phyloP scores from a whole-genome alignment of 257 asterid genomes.

The Penstemon davidsonii region DNA sequence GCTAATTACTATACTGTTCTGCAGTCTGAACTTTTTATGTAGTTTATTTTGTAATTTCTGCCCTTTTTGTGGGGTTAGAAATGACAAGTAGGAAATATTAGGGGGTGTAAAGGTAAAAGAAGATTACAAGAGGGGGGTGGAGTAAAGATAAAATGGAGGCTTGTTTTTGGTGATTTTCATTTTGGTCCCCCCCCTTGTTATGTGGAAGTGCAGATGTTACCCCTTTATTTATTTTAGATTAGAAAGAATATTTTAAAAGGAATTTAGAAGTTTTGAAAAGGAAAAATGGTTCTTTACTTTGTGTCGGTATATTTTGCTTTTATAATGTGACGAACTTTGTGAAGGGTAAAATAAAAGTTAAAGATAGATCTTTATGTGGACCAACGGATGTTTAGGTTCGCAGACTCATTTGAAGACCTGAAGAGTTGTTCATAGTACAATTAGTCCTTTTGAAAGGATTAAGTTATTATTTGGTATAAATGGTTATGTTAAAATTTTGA shows the following conservation, averaged over 20 bases:
- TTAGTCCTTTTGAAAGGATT: too few relatives aligned
- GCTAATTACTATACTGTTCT: constrained; percentile 53
- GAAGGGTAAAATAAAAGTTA: too few relatives aligned
- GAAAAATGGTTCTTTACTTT: neutral
- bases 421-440: too few relatives aligned
- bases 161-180: constrained; percentile 30
- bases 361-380: too few relatives aligned
- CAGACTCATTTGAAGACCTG: too few relatives aligned
- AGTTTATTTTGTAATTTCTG: constrained; percentile 11
- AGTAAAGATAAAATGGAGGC: constrained; percentile 22
- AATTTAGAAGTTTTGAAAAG: constrained; percentile 17
- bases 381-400: too few relatives aligned
- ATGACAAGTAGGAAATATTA: constrained; percentile 26
- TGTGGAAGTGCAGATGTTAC: constrained; percentile 27
- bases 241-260: constrained; percentile 10
- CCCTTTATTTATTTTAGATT: constrained; percentile 7
- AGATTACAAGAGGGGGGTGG: constrained; percentile 8
- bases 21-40: constrained; percentile 53
- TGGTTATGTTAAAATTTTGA: too few relatives aligned
- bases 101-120: constrained; percentile 30
- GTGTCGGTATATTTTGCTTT: too few relatives aligned
- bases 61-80: constrained; percentile 29
- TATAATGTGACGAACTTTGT: too few relatives aligned
- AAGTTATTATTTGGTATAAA: too few relatives aligned
- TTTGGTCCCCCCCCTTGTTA: constrained; percentile 30